Base-by-base conservation (phyloP, 2,329 filamentous ascomycete genomes). In the Fusarium austroafricanum region DNA sequence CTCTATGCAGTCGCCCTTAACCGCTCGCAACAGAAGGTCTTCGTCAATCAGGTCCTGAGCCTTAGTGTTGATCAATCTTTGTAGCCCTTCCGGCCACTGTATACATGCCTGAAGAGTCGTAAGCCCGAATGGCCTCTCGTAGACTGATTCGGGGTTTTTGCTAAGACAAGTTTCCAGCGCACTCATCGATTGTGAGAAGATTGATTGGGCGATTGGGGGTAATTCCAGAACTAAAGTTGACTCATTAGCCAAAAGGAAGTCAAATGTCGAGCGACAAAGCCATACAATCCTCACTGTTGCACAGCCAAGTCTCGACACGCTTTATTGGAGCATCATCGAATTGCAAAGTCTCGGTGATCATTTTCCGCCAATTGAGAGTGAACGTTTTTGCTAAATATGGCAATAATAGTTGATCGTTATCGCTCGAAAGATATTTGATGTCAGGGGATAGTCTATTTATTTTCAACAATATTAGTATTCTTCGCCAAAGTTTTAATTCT, bases 101-200 rank as follows among this genome's bases (percentile, higher is more conserved):
- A 20, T 5, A 7, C 29, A 26, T 1, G 26, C 3, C 2, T 4
- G 6, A 2, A 55, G 17, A 10, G 42, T 40, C 4, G 28, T 15
- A 2, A 33, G 2, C 2, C 6, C 17, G 10, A 6, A 14, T 3
- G 33, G 5, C 1, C 1, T 12, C 3, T 49, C 43, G 12, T 17
- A 5, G 1, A 39, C 33, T 3, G 17, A 11, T 11, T 20, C 5
- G 1, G 29, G n/a, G 20, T 17, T 6, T 14, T 5, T 11, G 3
- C 3, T 3, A 8, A 54, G 15, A 2, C n/a, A 29, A 1, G 2
- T 2, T 3, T 5, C 3, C 2, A 50, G 43, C 8, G 31, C 18
- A 2, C 17, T 1, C 0, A 8, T 17, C 0, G 5, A 39, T 20
- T 17, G 23, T 2, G 0, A 5, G 21, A 54, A 14, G 2, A 54